Evolutionary conservation across 139 green algal species (phyloP).

Genomic region (Auxenochlorella protothecoides): DNA sequence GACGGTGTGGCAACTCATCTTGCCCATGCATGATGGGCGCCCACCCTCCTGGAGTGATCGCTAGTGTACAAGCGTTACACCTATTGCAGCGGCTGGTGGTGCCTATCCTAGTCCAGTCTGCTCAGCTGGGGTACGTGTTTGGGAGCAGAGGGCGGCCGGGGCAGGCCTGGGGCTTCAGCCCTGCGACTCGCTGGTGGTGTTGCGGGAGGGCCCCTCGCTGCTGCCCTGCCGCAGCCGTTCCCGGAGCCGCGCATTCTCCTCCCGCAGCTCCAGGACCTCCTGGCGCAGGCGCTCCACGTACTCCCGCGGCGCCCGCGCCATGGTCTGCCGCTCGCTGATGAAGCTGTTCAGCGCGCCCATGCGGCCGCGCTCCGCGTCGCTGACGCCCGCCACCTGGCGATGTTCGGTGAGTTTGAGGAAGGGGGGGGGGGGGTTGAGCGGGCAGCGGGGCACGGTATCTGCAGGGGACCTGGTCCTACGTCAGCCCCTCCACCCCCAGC

Average conservation of each 20-base stretch:
- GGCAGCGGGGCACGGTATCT: constrained; percentile 13
- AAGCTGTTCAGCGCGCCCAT: constrained; percentile 33
- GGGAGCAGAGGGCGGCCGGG: too few relatives aligned
- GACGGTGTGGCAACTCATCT: too few relatives aligned
- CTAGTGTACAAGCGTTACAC: too few relatives aligned
- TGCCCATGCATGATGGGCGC: too few relatives aligned
- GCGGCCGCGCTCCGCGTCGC: constrained; percentile 45
- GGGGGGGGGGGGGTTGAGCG: background rate
- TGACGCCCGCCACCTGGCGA: constrained; percentile 17
- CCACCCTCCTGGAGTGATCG: too few relatives aligned
- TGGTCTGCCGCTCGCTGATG: constrained; percentile 21
- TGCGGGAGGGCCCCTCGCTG: constrained; percentile 10
- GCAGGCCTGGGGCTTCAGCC: too few relatives aligned
- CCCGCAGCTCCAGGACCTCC: constrained; percentile 33
- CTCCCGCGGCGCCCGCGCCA: constrained; percentile 2
- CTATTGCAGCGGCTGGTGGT: too few relatives aligned
- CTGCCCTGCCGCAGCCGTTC: constrained; percentile 33
- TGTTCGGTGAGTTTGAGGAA: background rate
- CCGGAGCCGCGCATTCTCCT: constrained; percentile 42
- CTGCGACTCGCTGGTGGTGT: background rate
- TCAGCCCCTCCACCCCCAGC: background rate
- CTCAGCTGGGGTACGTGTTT: too few relatives aligned
- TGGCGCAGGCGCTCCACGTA: constrained; percentile 21
- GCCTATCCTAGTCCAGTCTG: too few relatives aligned
- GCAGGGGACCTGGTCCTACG: background rate